Percentiles rank a stretch among this genome's conserved stretches.
These are phyloP conservation scores for Pythium dissotocum DNA, from an alignment of 352 stramenopile genomes.

Conservation along the genomic window DNA sequence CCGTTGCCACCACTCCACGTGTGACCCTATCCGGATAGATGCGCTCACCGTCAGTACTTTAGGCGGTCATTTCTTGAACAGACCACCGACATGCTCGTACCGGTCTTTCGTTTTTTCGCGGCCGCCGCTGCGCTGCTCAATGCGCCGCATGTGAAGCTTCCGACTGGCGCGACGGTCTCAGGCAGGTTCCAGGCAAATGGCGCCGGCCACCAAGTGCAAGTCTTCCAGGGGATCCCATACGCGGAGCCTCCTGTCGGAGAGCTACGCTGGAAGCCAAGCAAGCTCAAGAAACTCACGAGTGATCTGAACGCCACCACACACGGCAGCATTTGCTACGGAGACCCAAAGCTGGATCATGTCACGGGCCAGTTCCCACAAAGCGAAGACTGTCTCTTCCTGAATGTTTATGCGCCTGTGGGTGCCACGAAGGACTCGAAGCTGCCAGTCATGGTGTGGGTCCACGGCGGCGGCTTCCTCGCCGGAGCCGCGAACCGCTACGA, in stretches of 20 bases:
- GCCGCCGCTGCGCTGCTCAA: conserved; percentile 18
- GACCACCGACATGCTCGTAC: conserved; percentile 19
- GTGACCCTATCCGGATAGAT: too few species aligned
- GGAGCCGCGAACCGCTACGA: conserved; percentile 11
- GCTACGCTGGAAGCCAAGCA: conserved; percentile 11
- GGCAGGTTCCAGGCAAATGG: neutral
- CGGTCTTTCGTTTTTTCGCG: neutral
- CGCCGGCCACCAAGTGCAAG: conserved; percentile 11
- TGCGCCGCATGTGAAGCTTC: neutral
- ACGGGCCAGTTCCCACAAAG: neutral
- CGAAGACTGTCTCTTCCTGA: conserved; percentile 39
- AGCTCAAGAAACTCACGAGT: conserved; percentile 10
- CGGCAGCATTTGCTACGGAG: conserved; percentile 10
- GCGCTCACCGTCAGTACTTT: too few species aligned
- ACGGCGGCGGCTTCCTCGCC: conserved; percentile 32
- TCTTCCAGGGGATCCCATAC: conserved; percentile 6
- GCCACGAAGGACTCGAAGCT: conserved; percentile 30
- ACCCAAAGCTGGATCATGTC: neutral
- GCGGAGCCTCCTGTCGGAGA: neutral
- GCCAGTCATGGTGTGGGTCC: conserved; percentile 38
- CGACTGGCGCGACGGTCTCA: neutral
- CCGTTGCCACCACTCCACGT: too few species aligned
- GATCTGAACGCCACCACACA: conserved; percentile 11
- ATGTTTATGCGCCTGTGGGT: conserved; percentile 33
- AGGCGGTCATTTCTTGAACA: too few species aligned